phyloP scores from a whole-genome alignment of 768 basidiomycete genomes.

The Basidioascus undulatus region DNA sequence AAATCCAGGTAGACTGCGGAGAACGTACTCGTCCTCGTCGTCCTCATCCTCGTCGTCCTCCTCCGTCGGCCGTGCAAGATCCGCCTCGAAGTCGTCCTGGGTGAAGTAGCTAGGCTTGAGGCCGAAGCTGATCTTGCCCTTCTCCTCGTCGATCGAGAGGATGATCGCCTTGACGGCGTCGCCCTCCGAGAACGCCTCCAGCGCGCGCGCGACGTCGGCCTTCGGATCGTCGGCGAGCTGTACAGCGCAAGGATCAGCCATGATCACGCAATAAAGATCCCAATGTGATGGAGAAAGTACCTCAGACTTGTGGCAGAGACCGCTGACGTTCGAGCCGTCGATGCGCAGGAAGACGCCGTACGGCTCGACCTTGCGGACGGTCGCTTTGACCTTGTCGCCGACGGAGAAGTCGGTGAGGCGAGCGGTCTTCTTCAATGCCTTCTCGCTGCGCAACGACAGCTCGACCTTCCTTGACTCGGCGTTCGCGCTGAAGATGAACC shows the following conservation, averaged over 20 bases:
- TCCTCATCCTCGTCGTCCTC: slow-evolving; percentile 17
- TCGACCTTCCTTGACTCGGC: slow-evolving; percentile 54
- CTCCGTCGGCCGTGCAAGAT: too few species aligned
- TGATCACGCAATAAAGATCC: not conserved
- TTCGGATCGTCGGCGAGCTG: slow-evolving; percentile 73
- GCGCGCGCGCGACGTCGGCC: slow-evolving; percentile 50
- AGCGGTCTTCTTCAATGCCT: slow-evolving; percentile 11
- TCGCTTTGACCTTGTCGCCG: slow-evolving; percentile 58
- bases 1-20: too few species aligned
- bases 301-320: slow-evolving; percentile 86
- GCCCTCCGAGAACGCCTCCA: slow-evolving; percentile 61
- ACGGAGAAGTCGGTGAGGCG: slow-evolving; percentile 41
- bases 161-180: slow-evolving; percentile 65
- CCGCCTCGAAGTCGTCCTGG: slow-evolving; percentile 32
- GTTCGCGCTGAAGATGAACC: slow-evolving; percentile 43
- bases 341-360: slow-evolving; percentile 88
- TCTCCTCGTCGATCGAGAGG: slow-evolving; percentile 44
- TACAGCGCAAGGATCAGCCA: not conserved
- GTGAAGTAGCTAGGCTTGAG: slow-evolving; percentile 72
- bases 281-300: slow-evolving; percentile 21
- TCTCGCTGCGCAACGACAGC: slow-evolving; percentile 44
- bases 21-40: slow-evolving; percentile 6
- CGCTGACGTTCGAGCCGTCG: slow-evolving; percentile 56
- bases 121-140: slow-evolving; percentile 53
- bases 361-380: slow-evolving; percentile 54